Evolutionary conservation across 179 eudicot genomes (phyloP), one percentile per base, ranked within the genome.

Genomic region (Carnegiea gigantea): DNA sequence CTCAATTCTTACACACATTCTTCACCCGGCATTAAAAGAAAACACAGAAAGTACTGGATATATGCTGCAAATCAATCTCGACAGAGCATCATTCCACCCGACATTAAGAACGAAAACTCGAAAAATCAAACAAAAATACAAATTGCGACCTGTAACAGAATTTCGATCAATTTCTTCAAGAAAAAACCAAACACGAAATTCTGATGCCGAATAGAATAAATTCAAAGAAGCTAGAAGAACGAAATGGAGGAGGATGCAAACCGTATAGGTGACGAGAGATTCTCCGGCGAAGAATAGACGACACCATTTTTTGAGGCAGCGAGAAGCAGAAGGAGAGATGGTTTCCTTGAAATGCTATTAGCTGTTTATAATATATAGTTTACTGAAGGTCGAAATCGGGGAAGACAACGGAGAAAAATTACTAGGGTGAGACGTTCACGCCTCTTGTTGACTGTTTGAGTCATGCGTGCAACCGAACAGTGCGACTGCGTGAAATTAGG

Each of bases 281-380:
- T 80, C 85, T 77, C 79, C 90, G 90, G 68, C 90, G 90, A 80
- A 86, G 85, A 83, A 89, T 78, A 53, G 81, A 24, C 40, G 90
- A 86, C 43, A 80, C 83, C 92, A 89, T 89, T 78, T 57, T 62
- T 18, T 10, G 38, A n/a, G 57, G 14, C 23, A 46, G 73, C 21
- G 54, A 44, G 17, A 21, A 23, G 13, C 0, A 7, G 13, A 40
- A 20, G 6, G 54, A 12, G 77, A 23, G 8, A 43, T 70, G 74
- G 46, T 46, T 40, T 73, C 54, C 20, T 73, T n/a, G 11, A 23
- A 6, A 62, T 11, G 28, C 0, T 2, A 62, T 62, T 21, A 62
- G 6, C n/a, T 23, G 68, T 9, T 62, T 62, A 62, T 62, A 62
- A 62, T 70, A 70, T 70, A 70, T 70, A 70, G 43, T 70, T 70